Evolutionary conservation across 257 asterid genomes (phyloP).

Genomic region (Ocimum tenuiflorum): DNA sequence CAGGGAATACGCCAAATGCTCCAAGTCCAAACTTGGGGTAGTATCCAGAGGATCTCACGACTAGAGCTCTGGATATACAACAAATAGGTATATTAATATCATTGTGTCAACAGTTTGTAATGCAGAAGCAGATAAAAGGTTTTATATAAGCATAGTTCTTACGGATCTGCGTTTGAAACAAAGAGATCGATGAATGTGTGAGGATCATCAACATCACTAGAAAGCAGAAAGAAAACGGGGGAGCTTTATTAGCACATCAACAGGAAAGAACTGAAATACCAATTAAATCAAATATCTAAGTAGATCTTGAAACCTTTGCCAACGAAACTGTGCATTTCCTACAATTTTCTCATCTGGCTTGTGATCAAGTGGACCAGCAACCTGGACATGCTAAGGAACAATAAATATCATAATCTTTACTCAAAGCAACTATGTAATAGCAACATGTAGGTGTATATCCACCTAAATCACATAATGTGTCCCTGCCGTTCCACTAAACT

Average conservation of each 20-base stretch:
- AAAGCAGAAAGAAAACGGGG: slow-evolving; percentile 19
- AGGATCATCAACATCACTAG: slow-evolving; percentile 76
- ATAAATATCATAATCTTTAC: not conserved
- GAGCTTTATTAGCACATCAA: slow-evolving; percentile 8
- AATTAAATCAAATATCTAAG: not conserved
- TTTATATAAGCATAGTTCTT: slow-evolving; percentile 30
- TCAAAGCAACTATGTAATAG: not conserved
- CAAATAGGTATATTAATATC: slow-evolving; percentile 10
- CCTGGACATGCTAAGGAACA: slow-evolving; percentile 68
- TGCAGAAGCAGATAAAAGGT: not conserved
- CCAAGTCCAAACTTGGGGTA: slow-evolving; percentile 69
- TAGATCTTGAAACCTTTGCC: slow-evolving; percentile 68
- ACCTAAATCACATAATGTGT: not conserved
- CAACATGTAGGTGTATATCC: slow-evolving; percentile 1
- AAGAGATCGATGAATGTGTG: slow-evolving; percentile 70
- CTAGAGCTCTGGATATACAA: slow-evolving; percentile 41
- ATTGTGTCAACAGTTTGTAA: slow-evolving; percentile 4
- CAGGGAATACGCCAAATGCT: slow-evolving; percentile 79
- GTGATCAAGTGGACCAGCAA: slow-evolving; percentile 65
- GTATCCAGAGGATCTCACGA: slow-evolving; percentile 76
- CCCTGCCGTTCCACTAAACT: not conserved
- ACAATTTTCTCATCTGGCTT: slow-evolving; percentile 57
- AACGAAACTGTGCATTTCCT: slow-evolving; percentile 86
- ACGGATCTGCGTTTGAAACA: slow-evolving; percentile 85
- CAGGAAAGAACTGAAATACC: slow-evolving; percentile 11